Evolutionary conservation across 2,329 filamentous ascomycete species (phyloP).

Genomic region (Tolypocladium guangdongense): DNA sequence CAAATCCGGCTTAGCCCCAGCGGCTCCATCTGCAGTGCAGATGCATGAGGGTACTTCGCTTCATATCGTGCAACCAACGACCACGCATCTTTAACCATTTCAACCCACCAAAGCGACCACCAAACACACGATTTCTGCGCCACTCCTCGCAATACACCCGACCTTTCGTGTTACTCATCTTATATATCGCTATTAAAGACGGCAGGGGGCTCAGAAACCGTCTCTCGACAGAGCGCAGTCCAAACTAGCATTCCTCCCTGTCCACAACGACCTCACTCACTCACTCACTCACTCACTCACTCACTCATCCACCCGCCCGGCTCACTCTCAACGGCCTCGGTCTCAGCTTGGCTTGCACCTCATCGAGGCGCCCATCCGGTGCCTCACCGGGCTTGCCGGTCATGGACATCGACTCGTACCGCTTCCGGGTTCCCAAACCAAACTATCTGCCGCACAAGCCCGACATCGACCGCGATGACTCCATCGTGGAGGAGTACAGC

Average conservation of each 20-base stretch:
- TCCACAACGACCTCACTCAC: neutral
- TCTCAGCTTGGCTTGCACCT: neutral
- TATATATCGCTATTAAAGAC: neutral
- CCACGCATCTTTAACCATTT: neutral
- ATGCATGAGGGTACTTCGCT: neutral
- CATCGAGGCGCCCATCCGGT: neutral
- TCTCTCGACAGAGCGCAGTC: neutral
- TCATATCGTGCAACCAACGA: neutral
- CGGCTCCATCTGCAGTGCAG: neutral
- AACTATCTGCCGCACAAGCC: slow-evolving; percentile 49
- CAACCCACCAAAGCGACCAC: neutral
- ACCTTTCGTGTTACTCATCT: neutral
- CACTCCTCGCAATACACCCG: neutral
- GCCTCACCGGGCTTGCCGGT: neutral
- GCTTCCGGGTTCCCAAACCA: slow-evolving; percentile 43
- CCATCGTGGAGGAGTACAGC: slow-evolving; percentile 40
- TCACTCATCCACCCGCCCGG: neutral
- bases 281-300: neutral
- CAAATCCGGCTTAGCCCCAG: neutral
- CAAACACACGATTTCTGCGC: neutral
- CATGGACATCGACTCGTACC: slow-evolving; percentile 36
- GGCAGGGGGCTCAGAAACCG: neutral
- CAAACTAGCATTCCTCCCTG: neutral
- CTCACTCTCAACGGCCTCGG: neutral
- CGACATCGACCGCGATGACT: slow-evolving; percentile 38